phyloP scores from a whole-genome alignment of 768 basidiomycete species.

The Favolaschia claudopus region DNA sequence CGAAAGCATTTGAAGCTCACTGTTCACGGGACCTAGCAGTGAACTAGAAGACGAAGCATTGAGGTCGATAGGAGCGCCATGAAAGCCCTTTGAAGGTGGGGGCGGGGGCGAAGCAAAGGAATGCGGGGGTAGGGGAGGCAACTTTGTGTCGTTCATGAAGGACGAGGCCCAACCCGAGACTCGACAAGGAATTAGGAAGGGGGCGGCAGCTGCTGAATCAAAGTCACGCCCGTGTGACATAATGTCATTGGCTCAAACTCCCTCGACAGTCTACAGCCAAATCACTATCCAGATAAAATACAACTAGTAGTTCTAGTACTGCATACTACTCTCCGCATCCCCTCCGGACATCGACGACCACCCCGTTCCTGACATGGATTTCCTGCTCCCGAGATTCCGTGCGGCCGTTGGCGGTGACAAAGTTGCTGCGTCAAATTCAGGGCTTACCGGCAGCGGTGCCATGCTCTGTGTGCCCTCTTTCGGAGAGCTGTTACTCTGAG shows the following conservation, averaged over 20 bases:
- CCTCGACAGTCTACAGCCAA: background rate
- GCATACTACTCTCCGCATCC: conserved; percentile 16
- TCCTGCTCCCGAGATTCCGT: background rate
- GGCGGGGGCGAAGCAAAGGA: background rate
- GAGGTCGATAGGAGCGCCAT: conserved; percentile 17
- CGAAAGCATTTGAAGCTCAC: no score
- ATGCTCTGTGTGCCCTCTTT: conserved; percentile 11
- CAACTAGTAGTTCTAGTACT: no score
- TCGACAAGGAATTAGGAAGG: no score
- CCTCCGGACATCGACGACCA: conserved; percentile 25
- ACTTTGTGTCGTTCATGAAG: conserved; percentile 1
- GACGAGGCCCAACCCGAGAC: conserved; percentile 4
- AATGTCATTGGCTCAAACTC: no score
- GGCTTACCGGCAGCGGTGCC: conserved; percentile 23
- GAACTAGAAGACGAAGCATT: conserved; percentile 1
- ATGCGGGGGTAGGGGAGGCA: background rate
- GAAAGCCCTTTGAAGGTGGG: conserved; percentile 17
- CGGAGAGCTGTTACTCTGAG: conserved; percentile 48
- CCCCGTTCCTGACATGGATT: conserved; percentile 14
- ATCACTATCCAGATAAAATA: background rate
- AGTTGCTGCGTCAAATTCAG: conserved; percentile 11
- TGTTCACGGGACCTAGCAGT: conserved; percentile 18
- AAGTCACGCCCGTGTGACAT: no score
- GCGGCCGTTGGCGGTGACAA: conserved; percentile 14
- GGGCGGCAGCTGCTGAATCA: no score